Conservation (phyloP, 2,329 filamentous ascomycete species). For the Aurifilum marmelostoma region DNA sequence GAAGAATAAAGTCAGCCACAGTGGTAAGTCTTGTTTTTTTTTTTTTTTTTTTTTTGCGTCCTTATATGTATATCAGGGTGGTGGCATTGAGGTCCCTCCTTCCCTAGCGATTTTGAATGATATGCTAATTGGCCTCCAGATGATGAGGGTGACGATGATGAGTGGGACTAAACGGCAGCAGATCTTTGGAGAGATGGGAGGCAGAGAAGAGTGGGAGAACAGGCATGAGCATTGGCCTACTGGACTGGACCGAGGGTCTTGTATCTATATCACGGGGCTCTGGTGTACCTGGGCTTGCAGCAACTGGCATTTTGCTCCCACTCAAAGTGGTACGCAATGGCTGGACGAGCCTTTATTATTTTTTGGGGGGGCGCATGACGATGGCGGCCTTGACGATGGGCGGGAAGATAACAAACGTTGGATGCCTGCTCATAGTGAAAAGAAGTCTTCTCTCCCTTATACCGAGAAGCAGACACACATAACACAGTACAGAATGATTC, state of each 20-base stretch:
- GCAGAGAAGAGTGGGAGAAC: not conserved
- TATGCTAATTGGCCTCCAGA: slow-evolving; percentile 51
- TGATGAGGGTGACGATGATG: slow-evolving; percentile 77
- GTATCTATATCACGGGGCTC: not conserved
- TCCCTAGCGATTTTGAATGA: slow-evolving; percentile 29
- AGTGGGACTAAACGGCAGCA: slow-evolving; percentile 56
- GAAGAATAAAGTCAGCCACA: slow-evolving; percentile 92
- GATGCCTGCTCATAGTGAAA: not conserved
- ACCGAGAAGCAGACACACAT: not conserved
- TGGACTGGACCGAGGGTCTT: not conserved
- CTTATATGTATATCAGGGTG: no score
- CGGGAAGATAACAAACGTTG: no score
- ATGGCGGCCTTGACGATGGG: not conserved
- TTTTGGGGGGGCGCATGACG: not conserved
- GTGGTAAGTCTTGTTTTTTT: slow-evolving; percentile 72
- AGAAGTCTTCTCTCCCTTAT: not conserved
- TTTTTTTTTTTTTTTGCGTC: not conserved
- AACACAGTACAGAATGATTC: slow-evolving; percentile 20
- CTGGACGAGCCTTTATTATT: not conserved
- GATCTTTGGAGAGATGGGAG: not conserved
- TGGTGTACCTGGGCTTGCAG: not conserved
- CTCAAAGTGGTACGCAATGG: not conserved
- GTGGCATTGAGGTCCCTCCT: no score
- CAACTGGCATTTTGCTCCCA: not conserved
- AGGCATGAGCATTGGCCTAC: not conserved